Conservation (phyloP, 805 yeast genomes). For the Geotrichum ghanense region DNA sequence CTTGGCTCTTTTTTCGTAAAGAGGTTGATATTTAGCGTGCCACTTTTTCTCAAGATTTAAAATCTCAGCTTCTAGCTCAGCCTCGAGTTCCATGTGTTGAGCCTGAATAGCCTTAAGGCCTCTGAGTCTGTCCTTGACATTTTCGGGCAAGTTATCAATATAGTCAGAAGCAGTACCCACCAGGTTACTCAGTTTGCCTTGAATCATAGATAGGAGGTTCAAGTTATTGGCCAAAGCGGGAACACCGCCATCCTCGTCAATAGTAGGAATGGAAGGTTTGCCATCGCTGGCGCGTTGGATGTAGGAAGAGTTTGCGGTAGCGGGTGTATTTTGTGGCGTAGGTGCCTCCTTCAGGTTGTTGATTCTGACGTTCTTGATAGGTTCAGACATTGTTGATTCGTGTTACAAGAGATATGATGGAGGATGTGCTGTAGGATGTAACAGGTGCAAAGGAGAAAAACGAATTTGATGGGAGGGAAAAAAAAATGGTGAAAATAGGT, state of each 20-base stretch:
- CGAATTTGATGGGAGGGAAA: too few species aligned
- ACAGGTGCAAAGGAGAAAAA: too few species aligned
- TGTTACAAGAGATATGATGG: too few species aligned
- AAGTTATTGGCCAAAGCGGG: slow-evolving; percentile 63
- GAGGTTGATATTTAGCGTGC: slow-evolving; percentile 59
- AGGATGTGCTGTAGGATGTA: too few species aligned
- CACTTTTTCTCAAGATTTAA: slow-evolving; percentile 77
- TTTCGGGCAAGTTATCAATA: slow-evolving; percentile 59
- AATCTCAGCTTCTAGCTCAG: slow-evolving; percentile 82
- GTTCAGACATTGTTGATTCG: slow-evolving; percentile 94
- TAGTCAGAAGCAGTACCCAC: slow-evolving; percentile 86
- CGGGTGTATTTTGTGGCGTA: slow-evolving; percentile 97
- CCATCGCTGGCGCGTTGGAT: slow-evolving; percentile 31
- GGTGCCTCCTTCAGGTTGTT: slow-evolving; percentile 87
- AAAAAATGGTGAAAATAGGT: too few species aligned
- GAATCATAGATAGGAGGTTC: slow-evolving; percentile 72
- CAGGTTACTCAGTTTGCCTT: slow-evolving; percentile 73
- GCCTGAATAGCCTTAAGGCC: slow-evolving; percentile 77
- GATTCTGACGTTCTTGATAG: slow-evolving; percentile 58
- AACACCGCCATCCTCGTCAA: slow-evolving; percentile 46
- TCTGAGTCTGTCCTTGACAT: slow-evolving; percentile 62
- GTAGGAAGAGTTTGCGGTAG: slow-evolving; percentile 68
- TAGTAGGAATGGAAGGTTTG: slow-evolving; percentile 48
- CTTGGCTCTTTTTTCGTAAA: slow-evolving; percentile 60
- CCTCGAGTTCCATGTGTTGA: slow-evolving; percentile 72